Base-by-base conservation (phyloP, 192 early-diverging fungal species). In the Backusella sp. region DNA sequence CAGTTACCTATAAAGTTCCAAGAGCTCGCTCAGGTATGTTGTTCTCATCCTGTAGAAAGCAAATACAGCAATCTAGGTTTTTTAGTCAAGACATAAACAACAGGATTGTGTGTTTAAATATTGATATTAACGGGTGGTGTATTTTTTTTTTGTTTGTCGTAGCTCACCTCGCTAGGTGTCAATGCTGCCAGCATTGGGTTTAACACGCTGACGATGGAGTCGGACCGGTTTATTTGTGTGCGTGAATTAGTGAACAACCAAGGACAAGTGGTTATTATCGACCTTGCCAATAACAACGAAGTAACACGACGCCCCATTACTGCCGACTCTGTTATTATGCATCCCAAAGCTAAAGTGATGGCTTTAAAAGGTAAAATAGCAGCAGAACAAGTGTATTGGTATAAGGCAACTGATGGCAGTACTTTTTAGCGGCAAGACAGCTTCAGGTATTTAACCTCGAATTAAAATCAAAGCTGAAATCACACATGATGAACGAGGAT, bases 381-480 rank as follows among this genome's bases (percentile, higher is more conserved):
- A 21, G 2, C 32, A 17, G 26, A 23, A 23, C 56, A 32, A 19
- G 8, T 17, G 53, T 3, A 4, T 21, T 52, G 32, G 32, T 56
- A 28, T 62, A 62, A 2, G 12, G 12, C 9, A 12, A 69, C 68
- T 34, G 36, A 12, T 62, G 41, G 21, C 17, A 12, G 42, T 42
- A 52, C 23, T 53, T 0, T 41, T 49, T 81, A 96, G 96, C 98
- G 21, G 88, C 86, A 32, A 86, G 91, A 77, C 93, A 96, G 77
- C 87, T 99, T 49, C 98, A 99, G 84, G 95, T 99, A 39, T 99
- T 99, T 86, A 98, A 99, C 83, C 78, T 99, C 77, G 96, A 98
- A 77, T 81, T 95, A 81, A 97, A 97, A 86, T 87, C 94, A 70
- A 99, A 99, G 87, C 87, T 98, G 73, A 98, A 98, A 86, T 92